Evolutionary conservation across 257 asterid genomes (phyloP), one percentile per base, ranked within the genome.

Genomic region (Solanum clarkiae): DNA sequence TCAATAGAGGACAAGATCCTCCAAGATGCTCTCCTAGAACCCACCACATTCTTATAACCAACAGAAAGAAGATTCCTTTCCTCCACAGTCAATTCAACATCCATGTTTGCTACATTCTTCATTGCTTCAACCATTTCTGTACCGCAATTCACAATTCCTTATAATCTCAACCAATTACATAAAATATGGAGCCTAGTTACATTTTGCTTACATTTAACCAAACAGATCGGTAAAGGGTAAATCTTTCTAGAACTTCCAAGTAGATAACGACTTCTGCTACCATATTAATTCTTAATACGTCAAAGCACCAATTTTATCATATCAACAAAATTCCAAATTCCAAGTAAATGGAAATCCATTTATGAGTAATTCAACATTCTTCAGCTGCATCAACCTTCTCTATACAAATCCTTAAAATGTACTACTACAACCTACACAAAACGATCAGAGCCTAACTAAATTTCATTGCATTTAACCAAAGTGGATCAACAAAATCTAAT

Each of bases 51-150:
- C 92, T 94, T 94, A 90, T 92, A 94, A 20, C 98, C 98, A 22
- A 94, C 98, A n/a, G 98, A 94, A 8, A 94, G 91, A 90, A 94
- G 90, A 89, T 94, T 94, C 90, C 98, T 90, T 91, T 94, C 98
- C 88, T 94, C 98, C 18, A 92, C 91, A 10, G 95, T 92, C 93
- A 93, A 86, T 81, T 94, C 98, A 89, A 93, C 95, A 74, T 92
- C 90, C 95, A 94, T 84, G 60, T 87, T 91, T 2, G 98, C 97
- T 26, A 94, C 95, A 11, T 88, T 92, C 85, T 94, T 94, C 98
- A 93, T 93, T 1, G 97, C 89, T 10, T 92, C 98, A 88, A 93
- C 98, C 97, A 94, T 94, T 88, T 94, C 98, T 94, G 92, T 32
- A 60, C 29, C 47, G 63, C 49, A 82, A 32, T 63, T 24, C 79